phyloP scores from a whole-genome alignment of 2,329 filamentous ascomycete genomes.

The Chaetothyriales sp. region DNA sequence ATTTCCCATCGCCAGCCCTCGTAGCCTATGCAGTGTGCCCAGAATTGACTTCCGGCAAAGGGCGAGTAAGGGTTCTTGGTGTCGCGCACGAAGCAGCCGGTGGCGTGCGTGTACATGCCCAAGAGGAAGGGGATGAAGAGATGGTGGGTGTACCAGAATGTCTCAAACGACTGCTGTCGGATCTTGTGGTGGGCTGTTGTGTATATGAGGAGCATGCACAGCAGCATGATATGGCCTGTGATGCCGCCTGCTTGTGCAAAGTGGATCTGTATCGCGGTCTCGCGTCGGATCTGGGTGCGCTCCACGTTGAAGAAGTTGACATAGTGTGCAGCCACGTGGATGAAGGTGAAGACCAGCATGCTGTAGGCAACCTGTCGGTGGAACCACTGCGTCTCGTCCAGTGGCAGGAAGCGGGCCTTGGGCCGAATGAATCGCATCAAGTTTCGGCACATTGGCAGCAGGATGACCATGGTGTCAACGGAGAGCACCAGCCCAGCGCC shows the following conservation, averaged over 20 bases:
- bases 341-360: conserved; percentile 62
- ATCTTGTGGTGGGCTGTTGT: conserved; percentile 88
- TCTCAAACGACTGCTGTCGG: conserved; percentile 91
- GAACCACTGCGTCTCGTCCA: conserved; percentile 97
- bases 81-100: conserved; percentile 91
- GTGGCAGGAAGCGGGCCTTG: conserved; percentile 70
- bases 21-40: conserved; percentile 88
- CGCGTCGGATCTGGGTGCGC: conserved; percentile 61
- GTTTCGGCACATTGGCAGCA: conserved; percentile 89
- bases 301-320: conserved; percentile 99
- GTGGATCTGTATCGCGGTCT: conserved; percentile 76
- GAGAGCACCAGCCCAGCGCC: conserved; percentile 77
- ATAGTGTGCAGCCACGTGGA: conserved; percentile 72
- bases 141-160: conserved; percentile 98
- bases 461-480: conserved; percentile 71
- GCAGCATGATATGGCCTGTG: conserved; percentile 90
- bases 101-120: conserved; percentile 87
- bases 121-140: conserved; percentile 94
- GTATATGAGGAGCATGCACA: conserved; percentile 99
- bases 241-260: conserved; percentile 80
- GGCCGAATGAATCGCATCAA: conserved; percentile 71
- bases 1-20: conserved; percentile 96
- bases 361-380: conserved; percentile 88
- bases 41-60: conserved; percentile 68
- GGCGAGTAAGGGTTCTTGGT: conserved; percentile 57